These are phyloP conservation scores for Naganishia sp. DNA, from an alignment of 1,284 basidiomycete genomes.

Conservation along the genomic window DNA sequence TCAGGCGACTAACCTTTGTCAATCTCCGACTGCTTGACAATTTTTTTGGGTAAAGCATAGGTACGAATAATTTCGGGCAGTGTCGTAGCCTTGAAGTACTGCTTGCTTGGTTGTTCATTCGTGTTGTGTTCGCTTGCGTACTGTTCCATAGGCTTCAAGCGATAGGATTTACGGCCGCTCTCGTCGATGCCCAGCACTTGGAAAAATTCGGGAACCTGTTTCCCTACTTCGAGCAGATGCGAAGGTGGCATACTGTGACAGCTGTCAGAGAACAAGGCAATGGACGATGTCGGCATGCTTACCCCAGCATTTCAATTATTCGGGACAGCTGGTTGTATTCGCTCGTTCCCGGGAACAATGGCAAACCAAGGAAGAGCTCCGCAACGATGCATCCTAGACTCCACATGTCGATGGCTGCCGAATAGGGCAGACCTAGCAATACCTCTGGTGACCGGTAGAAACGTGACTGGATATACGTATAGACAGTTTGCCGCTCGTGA, in stretches of 20 bases:
- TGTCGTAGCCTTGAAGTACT: constrained; percentile 95
- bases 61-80: constrained; percentile 94
- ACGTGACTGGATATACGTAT: constrained; percentile 98
- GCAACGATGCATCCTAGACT: constrained; percentile 99
- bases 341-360: constrained; percentile 95
- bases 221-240: constrained; percentile 94
- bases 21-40: constrained; percentile 78
- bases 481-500: constrained; percentile 97
- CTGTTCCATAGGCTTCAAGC: constrained; percentile 88
- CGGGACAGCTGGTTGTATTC: constrained; percentile 98
- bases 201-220: constrained; percentile 94
- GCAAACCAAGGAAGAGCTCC: constrained; percentile 93
- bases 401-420: constrained; percentile 95
- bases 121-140: constrained; percentile 93
- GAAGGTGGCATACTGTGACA: constrained; percentile 72
- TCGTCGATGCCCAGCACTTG: constrained; percentile 71
- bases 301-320: constrained; percentile 99
- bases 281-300: constrained; percentile 46
- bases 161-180: constrained; percentile 83
- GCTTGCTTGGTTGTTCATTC: constrained; percentile 95
- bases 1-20: constrained; percentile 73
- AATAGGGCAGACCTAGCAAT: constrained; percentile 90
- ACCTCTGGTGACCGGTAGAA: constrained; percentile 99
- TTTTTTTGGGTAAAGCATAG: constrained; percentile 80
- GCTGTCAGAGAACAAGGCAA: neutral